Percentiles rank a stretch among this genome's conserved stretches.
phyloP scores from a whole-genome alignment of 2,329 filamentous ascomycete genomes.

The Botrytis squamosa region DNA sequence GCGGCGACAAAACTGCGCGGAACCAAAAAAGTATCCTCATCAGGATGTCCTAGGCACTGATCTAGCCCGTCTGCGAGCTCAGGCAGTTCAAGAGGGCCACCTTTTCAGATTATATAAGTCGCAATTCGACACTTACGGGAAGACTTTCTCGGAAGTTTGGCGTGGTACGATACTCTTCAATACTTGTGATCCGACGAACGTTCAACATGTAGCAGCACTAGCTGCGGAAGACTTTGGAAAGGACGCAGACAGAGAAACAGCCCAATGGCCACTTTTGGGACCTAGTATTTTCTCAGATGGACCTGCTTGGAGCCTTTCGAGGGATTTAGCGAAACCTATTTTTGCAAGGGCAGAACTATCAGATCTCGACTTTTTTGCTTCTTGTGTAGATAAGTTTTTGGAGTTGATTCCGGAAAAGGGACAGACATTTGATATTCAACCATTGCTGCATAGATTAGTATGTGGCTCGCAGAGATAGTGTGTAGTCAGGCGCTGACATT shows the following conservation, averaged over 20 bases:
- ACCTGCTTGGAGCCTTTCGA: slow-evolving; percentile 12
- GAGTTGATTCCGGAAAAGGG: slow-evolving; percentile 4
- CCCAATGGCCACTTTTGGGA: slow-evolving; percentile 37
- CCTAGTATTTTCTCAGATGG: slow-evolving; percentile 18
- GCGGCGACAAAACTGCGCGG: background rate
- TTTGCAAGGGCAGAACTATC: slow-evolving; percentile 15
- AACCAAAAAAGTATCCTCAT: slow-evolving; percentile 2
- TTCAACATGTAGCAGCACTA: slow-evolving; percentile 12
- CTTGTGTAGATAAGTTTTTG: slow-evolving; percentile 10
- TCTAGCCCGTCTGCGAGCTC: background rate
- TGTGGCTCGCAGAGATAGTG: background rate
- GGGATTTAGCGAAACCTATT: slow-evolving; percentile 15
- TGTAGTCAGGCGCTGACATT: background rate
- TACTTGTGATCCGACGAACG: slow-evolving; percentile 8
- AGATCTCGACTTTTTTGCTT: slow-evolving; percentile 7
- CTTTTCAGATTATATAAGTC: slow-evolving; percentile 5
- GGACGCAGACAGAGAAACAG: slow-evolving; percentile 44
- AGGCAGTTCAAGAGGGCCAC: slow-evolving; percentile 7
- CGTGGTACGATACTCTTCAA: slow-evolving; percentile 9
- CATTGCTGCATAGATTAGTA: slow-evolving; percentile 11
- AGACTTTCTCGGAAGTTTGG: slow-evolving; percentile 13
- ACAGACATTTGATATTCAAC: slow-evolving; percentile 16
- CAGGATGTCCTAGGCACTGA: background rate
- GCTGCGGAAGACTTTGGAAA: slow-evolving; percentile 38
- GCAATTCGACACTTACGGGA: slow-evolving; percentile 13